Evolutionary conservation across 495 filamentous ascomycete species (phyloP).

Genomic region (Aspergillus funiculosus): DNA sequence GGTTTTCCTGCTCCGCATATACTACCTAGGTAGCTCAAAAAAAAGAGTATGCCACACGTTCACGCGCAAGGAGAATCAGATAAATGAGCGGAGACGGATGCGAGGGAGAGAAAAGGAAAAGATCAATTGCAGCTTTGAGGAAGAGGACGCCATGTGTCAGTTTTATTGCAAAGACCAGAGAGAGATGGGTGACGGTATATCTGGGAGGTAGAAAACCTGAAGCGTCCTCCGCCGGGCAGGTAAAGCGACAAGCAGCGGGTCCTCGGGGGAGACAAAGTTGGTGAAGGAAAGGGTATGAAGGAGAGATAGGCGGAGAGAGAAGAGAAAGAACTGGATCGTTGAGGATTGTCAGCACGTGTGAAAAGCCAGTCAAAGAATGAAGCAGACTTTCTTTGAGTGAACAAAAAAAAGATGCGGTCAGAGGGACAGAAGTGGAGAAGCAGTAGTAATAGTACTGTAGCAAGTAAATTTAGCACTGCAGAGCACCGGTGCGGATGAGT

Average conservation of each 20-base stretch:
- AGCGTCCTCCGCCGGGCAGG: constrained; percentile 4
- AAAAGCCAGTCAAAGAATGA: constrained; percentile 7
- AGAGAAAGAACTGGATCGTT: background rate
- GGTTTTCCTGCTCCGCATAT: too few species aligned
- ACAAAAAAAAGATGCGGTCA: constrained; percentile 8
- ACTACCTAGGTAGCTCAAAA: too few species aligned
- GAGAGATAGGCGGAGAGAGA: background rate
- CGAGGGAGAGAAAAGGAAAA: constrained; percentile 12
- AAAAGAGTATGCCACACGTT: constrained; percentile 5
- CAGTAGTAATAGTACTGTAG: background rate
- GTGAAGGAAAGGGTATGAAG: background rate
- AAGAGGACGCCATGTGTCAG: constrained; percentile 22
- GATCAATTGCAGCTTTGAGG: constrained; percentile 12
- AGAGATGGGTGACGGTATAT: background rate
- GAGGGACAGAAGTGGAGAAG: constrained; percentile 5
- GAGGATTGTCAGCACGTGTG: constrained; percentile 16
- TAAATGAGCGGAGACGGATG: constrained; percentile 1
- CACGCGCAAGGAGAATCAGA: constrained; percentile 4
- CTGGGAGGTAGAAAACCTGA: constrained; percentile 12
- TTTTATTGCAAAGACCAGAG: constrained; percentile 9
- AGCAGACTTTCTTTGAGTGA: constrained; percentile 1
- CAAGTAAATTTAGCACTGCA: constrained; percentile 4
- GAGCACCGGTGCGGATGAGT: constrained; percentile 6
- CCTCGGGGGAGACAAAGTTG: background rate
- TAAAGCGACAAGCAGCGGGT: background rate